Evolutionary conservation across 2,329 filamentous ascomycete genomes (phyloP), one percentile per base, ranked within the genome.

Genomic region (Aspergillus vadensis): DNA sequence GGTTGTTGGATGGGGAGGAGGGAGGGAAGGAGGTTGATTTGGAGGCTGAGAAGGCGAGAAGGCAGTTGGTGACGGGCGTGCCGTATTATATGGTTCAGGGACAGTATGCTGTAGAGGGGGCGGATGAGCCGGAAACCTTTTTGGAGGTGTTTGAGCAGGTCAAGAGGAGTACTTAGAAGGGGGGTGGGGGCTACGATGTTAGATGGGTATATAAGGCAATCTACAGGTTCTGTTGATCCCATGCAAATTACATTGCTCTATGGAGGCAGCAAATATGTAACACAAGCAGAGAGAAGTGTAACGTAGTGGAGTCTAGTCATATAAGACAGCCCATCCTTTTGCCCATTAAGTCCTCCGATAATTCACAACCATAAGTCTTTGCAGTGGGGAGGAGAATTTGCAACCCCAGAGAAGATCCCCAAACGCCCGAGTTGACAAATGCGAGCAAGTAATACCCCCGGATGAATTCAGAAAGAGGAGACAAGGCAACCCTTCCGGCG

Each of bases 61-160:
- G 71, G 74, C 80, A 83, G 69, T 80, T 81, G 57, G 82, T 93
- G 41, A 82, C 77, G 57, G 90, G 90, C 0, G 91, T 95, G 63
- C 91, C 91, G 6, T 86, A 90, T 72, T 93, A 91, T 72, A 86
- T 86, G 12, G 84, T 95, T 63, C 88, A 93, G 69, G 87, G 81
- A 1, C 80, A 79, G 66, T 88, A 86, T 74, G 84, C 88, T 66
- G 74, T 94, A 30, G 83, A 86, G 27, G 91, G 91, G 1, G 91
- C 90, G 1, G 87, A 92, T 76, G 89, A 92, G 61, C 82, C 87
- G 2, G 79, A 81, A 49, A 83, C 82, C 1, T 93, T 93, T 70
- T 74, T 91, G 63, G 80, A 86, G 67, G 77, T 88, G 51, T 90
- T 94, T 72, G 79, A 86, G 63, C 80, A 82, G 69, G 81, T 90